phyloP scores from a whole-genome alignment of 805 yeast species.

The Dipodascopsis uninucleata region DNA sequence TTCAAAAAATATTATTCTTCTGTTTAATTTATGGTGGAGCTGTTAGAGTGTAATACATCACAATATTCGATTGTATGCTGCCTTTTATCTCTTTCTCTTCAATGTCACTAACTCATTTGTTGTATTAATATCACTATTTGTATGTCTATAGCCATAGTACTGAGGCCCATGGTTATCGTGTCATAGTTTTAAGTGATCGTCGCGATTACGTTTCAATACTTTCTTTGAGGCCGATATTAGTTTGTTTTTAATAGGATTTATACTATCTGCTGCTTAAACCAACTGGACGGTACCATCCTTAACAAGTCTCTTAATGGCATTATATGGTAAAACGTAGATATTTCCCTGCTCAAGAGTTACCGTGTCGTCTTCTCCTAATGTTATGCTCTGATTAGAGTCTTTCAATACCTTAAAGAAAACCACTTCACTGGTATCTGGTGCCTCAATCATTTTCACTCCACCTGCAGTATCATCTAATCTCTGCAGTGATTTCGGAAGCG shows the following conservation, averaged over 20 bases:
- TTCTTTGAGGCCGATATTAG: too few species aligned
- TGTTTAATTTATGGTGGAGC: too few species aligned
- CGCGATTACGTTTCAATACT: too few species aligned
- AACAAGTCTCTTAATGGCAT: conserved; percentile 45
- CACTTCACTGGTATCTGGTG: conserved; percentile 70
- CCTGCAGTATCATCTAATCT: conserved; percentile 73
- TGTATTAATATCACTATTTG: too few species aligned
- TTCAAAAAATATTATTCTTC: too few species aligned
- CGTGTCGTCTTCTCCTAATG: conserved; percentile 48
- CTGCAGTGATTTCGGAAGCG: conserved; percentile 65
- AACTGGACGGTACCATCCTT: conserved; percentile 34
- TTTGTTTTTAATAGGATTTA: conserved; percentile 1
- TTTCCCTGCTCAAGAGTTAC: conserved; percentile 60
- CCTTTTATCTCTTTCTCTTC: too few species aligned
- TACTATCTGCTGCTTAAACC: conserved; percentile 3
- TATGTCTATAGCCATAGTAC: too few species aligned
- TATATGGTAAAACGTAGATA: conserved; percentile 71
- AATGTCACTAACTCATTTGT: too few species aligned
- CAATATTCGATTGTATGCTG: too few species aligned
- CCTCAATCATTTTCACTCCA: conserved; percentile 67
- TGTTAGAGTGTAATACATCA: too few species aligned
- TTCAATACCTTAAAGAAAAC: conserved; percentile 65
- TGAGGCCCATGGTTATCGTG: too few species aligned
- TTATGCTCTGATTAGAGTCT: conserved; percentile 41
- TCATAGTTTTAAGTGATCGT: too few species aligned